These are phyloP conservation scores for Yamadazyma akitaensis DNA, from an alignment of 805 yeast genomes.

Conservation along the genomic window DNA sequence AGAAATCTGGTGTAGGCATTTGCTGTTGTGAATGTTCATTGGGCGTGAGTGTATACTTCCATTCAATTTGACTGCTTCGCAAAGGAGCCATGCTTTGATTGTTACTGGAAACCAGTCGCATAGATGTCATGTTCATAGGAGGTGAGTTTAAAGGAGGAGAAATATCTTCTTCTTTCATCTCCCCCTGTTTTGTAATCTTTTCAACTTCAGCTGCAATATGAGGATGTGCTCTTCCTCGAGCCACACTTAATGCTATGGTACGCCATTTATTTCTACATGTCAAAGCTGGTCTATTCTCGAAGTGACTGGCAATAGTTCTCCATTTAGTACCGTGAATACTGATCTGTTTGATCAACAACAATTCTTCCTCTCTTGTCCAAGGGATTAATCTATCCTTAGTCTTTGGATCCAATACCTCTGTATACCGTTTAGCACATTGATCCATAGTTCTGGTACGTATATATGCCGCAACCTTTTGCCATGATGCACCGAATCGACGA, in stretches of 20 bases:
- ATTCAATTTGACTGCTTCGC: conserved; percentile 41
- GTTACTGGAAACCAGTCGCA: not conserved
- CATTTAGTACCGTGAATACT: conserved; percentile 80
- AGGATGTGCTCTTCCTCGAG: conserved; percentile 58
- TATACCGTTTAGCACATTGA: conserved; percentile 89
- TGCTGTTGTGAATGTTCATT: conserved; percentile 26
- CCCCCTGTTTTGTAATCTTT: conserved; percentile 30
- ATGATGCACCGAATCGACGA: conserved; percentile 67
- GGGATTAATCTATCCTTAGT: conserved; percentile 73
- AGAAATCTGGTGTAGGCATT: conserved; percentile 20
- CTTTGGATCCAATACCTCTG: conserved; percentile 81
- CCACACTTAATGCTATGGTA: conserved; percentile 73
- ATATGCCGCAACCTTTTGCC: conserved; percentile 78
- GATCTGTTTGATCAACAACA: conserved; percentile 62
- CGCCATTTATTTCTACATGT: conserved; percentile 94
- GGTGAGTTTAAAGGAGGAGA: conserved; percentile 3
- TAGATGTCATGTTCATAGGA: not conserved
- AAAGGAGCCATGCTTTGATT: not conserved
- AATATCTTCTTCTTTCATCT: not conserved
- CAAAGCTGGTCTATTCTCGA: conserved; percentile 79
- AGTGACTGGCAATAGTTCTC: conserved; percentile 71
- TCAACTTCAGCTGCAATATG: conserved; percentile 59
- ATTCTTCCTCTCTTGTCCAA: conserved; percentile 80
- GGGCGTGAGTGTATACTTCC: conserved; percentile 51
- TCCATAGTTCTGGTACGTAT: conserved; percentile 89